These are phyloP conservation scores for Russula sp. DNA, from an alignment of 768 basidiomycete species.

Conservation along the genomic window DNA sequence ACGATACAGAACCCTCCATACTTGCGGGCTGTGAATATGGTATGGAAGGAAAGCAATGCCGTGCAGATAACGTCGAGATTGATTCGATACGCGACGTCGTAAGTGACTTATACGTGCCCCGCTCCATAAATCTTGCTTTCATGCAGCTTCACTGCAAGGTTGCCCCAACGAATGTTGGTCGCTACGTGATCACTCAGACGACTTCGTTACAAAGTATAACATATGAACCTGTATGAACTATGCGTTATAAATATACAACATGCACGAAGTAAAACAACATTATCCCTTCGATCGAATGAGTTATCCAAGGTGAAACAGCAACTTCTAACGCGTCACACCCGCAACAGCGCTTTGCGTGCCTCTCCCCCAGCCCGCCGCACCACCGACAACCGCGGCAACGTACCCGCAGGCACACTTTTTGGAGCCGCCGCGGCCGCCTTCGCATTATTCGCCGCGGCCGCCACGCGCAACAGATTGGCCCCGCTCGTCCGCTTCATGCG, in stretches of 20 bases:
- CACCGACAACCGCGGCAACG: too few relatives aligned
- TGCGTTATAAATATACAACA: background rate
- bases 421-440: constrained; percentile 26
- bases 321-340: constrained; percentile 27
- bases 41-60: background rate
- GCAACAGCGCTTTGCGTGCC: constrained; percentile 41
- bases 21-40: background rate
- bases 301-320: background rate
- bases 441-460: constrained; percentile 52
- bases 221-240: background rate
- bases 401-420: background rate
- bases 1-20: background rate
- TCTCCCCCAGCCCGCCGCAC: constrained; percentile 47
- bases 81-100: background rate
- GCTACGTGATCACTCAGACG: background rate
- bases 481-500: constrained; percentile 41
- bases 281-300: background rate
- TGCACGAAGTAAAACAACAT: background rate
- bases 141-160: background rate
- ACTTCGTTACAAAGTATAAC: background rate
- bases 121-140: background rate
- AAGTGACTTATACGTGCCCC: background rate
- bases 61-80: background rate
- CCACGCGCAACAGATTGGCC: constrained; percentile 50
- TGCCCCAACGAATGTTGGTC: background rate